Evolutionary conservation across 192 early-diverging fungal genomes (phyloP).

Genomic region (Dimargaris xerosporica): DNA sequence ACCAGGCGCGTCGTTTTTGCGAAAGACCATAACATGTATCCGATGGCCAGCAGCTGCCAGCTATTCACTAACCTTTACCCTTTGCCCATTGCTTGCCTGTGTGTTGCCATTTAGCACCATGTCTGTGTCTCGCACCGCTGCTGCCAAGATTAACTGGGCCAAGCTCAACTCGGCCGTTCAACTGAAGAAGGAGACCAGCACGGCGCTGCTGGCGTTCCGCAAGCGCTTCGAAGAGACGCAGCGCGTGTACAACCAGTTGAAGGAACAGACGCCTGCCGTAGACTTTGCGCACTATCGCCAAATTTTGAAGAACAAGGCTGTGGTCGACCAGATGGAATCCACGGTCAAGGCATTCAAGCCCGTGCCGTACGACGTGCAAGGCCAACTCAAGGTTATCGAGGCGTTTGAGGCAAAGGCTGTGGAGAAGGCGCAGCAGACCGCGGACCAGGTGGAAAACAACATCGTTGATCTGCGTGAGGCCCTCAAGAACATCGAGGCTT

Average conservation of each 20-base stretch:
- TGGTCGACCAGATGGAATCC: conserved; percentile 85
- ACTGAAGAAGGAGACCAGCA: conserved; percentile 77
- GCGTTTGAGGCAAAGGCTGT: conserved; percentile 65
- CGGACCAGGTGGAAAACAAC: conserved; percentile 68
- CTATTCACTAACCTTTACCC: too few relatives aligned
- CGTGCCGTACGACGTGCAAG: conserved; percentile 61
- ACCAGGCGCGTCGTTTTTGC: too few relatives aligned
- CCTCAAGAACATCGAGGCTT: conserved; percentile 80
- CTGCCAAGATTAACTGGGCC: conserved; percentile 75
- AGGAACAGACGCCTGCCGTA: conserved; percentile 62
- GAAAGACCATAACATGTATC: too few relatives aligned
- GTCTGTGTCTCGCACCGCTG: conserved; percentile 39
- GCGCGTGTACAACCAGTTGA: conserved; percentile 64
- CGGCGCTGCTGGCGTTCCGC: conserved; percentile 76
- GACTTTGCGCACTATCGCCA: conserved; percentile 81
- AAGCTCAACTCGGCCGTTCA: conserved; percentile 63
- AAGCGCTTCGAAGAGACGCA: conserved; percentile 85
- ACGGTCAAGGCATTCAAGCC: conserved; percentile 65
- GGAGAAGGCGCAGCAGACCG: conserved; percentile 66
- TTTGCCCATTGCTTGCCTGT: too few relatives aligned
- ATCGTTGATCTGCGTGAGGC: conserved; percentile 76
- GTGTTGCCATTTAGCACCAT: conserved; percentile 8
- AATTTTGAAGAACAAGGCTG: conserved; percentile 78
- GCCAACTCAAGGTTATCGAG: conserved; percentile 70
- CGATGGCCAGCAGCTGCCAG: too few relatives aligned